Base-by-base conservation (phyloP, 2,329 filamentous ascomycete genomes). In the Hypoxylon sp. region DNA sequence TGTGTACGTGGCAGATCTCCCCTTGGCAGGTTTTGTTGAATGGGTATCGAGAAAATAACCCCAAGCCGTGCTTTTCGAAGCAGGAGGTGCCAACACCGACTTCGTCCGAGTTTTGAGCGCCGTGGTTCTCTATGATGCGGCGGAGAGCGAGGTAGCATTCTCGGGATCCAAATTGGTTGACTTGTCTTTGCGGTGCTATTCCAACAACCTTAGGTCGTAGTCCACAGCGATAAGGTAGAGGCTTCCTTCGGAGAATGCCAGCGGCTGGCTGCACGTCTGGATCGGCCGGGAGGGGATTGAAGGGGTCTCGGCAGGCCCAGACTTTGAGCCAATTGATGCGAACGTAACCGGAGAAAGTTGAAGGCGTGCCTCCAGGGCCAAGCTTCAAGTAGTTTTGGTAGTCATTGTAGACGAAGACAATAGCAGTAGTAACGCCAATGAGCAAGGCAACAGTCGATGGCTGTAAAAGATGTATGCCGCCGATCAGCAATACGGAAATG, bases 1-100 rank as follows among this genome's bases (percentile, higher is more conserved):
- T 82, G 70, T 95, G 91, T 7, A 90, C 83, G 68, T 96, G 91
- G 63, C 84, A 88, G 31, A 95, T 81, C 71, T 95, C 91, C n/a
- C 90, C 90, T 60, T 87, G 82, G 62, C 87, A 90, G 7, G 84
- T 89, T 20, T 82, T 80, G 65, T 87, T 87, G 56, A 87, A 75
- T 0, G 87, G 86, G 40, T 80, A 76, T 2, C 74, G 76, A 1
- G 87, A 81, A 69, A 93, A 94, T 0, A 95, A 78, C 0, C 87
- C 90, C 4, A 90, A 79, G 30, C 88, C 88, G 66, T 93, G 86
- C 73, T 92, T 93, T 70, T 94, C 90, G 60, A 94, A 86, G 65
- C 88, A 92, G 1, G 86, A 90, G 1, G 80, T 87, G 0, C 82
- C 87, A 6, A 85, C 82, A 64, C 77, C 80, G 47, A 88, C 76